Base-by-base conservation (phyloP, 129 eudicot species). In the Tagetes patula region DNA sequence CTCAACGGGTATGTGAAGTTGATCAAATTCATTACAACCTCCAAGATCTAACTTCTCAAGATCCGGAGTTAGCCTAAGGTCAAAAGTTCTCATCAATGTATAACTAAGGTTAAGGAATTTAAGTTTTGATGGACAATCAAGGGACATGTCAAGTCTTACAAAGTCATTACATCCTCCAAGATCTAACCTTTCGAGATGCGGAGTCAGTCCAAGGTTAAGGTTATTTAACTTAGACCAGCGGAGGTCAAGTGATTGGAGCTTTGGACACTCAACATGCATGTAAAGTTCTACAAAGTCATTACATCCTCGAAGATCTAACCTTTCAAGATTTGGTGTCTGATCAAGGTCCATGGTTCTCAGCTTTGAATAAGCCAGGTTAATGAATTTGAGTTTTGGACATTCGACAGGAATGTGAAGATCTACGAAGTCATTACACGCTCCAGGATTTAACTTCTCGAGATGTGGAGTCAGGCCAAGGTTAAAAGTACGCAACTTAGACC, bases 391-490 rank as follows among this genome's bases (percentile, higher is more conserved):
- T 7, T 27, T 30, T 30, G 38, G 39, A 45, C 54, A 42, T 8
- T 9, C 14, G 43, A 41, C 2, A 33, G 55, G 53, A 54, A 66
- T 45, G 71, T 66, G 54, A 66, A 66, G 71, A 20, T 66, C 54
- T 66, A 20, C 54, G 27, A 66, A 66, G 10, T 66, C 55, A 66
- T 20, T 30, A 66, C 71, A 66, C 2, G 8, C 53, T 20, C 12
- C 14, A 30, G 43, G 54, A 66, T 20, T 10, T 66, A 66, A 66
- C 39, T 10, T 47, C 72, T 68, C 72, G 13, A 68, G 58, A 65
- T 40, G 30, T 41, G 70, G 70, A 65, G 70, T 65, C 34, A 65
- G 34, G 34, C 70, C 37, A 65, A 65, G 70, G 70, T 65, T 27
- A 65, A 65, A 8, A 13, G 14, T 65, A 20, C 50, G 20, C 49